Evolutionary conservation across 1,284 basidiomycete species (phyloP).

Genomic region (Anthracocystis walkeri): DNA sequence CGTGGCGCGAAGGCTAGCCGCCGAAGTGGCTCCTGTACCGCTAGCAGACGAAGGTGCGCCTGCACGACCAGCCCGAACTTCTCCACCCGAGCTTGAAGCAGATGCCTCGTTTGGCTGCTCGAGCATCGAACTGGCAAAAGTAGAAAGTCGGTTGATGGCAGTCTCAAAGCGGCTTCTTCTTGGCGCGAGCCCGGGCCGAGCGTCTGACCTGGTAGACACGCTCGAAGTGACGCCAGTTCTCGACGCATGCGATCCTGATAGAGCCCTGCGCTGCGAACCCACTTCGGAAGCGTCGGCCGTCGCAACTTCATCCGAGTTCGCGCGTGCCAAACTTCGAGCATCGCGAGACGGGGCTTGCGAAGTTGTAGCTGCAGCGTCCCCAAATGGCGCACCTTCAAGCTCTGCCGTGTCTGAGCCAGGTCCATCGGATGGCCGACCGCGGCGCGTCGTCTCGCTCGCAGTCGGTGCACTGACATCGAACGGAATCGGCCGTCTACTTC

Average conservation of each 20-base stretch:
- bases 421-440: not conserved
- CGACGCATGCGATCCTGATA: conserved; percentile 1
- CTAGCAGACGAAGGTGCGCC: not conserved
- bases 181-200: conserved; percentile 8
- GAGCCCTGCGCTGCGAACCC: not conserved
- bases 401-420: not conserved
- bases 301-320: not conserved
- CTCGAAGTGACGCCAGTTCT: conserved; percentile 21
- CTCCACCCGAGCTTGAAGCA: not conserved
- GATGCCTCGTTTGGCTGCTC: conserved; percentile 39
- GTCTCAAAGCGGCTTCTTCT: conserved; percentile 47
- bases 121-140: conserved; percentile 62
- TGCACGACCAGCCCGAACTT: conserved; percentile 1
- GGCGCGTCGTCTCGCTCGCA: not conserved
- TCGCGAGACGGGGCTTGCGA: conserved; percentile 3
- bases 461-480: conserved; percentile 17
- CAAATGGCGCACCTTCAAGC: not conserved
- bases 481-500: conserved; percentile 29
- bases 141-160: conserved; percentile 61
- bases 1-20: conserved; percentile 55
- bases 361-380: conserved; percentile 7
- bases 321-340: not conserved
- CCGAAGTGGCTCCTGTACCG: not conserved
- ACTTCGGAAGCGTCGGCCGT: not conserved
- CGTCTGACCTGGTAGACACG: conserved; percentile 10